phyloP scores from a whole-genome alignment of 345 rosid species.

The Eutrema japonicum region DNA sequence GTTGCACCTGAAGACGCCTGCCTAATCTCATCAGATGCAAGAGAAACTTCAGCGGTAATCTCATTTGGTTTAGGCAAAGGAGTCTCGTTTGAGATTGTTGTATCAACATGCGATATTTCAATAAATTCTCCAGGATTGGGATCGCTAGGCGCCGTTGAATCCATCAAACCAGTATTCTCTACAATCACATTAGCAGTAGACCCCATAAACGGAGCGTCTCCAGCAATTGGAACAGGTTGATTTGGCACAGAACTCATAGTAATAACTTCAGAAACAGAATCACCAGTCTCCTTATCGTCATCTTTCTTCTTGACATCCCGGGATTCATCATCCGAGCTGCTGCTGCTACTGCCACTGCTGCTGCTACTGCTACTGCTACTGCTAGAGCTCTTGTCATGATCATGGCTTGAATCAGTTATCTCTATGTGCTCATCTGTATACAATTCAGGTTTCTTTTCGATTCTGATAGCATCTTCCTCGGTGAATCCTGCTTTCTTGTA shows the following conservation, averaged over 20 bases:
- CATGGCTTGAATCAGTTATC: constrained; percentile 46
- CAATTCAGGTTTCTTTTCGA: constrained; percentile 36
- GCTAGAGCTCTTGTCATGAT: constrained; percentile 58
- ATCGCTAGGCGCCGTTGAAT: constrained; percentile 38
- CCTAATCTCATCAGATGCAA: constrained; percentile 38
- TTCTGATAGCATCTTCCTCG: constrained; percentile 48
- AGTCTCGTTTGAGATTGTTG: constrained; percentile 41
- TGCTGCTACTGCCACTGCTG: constrained; percentile 47
- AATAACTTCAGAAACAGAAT: constrained; percentile 39
- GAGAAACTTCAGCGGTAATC: constrained; percentile 26
- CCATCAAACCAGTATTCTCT: constrained; percentile 41
- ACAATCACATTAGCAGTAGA: constrained; percentile 44
- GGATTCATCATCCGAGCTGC: constrained; percentile 66
- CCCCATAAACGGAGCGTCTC: constrained; percentile 41
- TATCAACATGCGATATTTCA: constrained; percentile 45
- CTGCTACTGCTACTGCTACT: constrained; percentile 45
- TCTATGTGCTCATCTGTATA: constrained; percentile 45
- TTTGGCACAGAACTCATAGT: constrained; percentile 36
- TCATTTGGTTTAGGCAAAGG: constrained; percentile 34
- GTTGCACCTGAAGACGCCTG: constrained; percentile 34
- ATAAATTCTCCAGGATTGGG: constrained; percentile 42
- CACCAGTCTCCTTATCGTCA: constrained; percentile 40
- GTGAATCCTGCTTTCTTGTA: constrained; percentile 51
- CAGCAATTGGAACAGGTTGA: constrained; percentile 44
- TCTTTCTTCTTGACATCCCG: constrained; percentile 43